A percentile compares a stretch with the other conserved stretches of the same genome.
Evolutionary conservation across 1,284 basidiomycete species (phyloP).

Genomic region (Pseudozyma thailandica): DNA sequence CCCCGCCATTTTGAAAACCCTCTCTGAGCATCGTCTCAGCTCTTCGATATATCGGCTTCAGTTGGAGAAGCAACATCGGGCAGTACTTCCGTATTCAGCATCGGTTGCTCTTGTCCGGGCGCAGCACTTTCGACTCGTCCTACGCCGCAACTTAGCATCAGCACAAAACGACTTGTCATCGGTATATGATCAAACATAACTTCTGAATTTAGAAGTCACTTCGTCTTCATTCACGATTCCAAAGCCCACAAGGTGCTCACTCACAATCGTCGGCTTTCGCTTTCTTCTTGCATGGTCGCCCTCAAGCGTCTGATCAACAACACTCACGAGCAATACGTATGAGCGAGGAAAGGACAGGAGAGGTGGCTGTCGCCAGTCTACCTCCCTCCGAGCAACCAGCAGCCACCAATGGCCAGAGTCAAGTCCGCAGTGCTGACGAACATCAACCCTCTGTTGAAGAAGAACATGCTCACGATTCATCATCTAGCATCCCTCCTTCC

Average conservation of each 20-base stretch:
- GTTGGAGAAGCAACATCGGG: background rate
- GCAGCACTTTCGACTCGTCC: background rate
- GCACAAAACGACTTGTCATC: background rate
- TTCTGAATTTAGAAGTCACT: too few species aligned
- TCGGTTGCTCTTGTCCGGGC: background rate
- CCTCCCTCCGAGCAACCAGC: constrained; percentile 16
- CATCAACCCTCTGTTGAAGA: background rate
- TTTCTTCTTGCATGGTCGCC: constrained; percentile 11
- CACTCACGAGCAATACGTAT: constrained; percentile 16
- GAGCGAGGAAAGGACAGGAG: constrained; percentile 35
- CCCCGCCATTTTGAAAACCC: background rate
- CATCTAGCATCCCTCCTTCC: constrained; percentile 17
- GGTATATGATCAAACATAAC: too few species aligned
- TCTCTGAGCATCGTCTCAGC: background rate
- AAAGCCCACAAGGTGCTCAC: background rate
- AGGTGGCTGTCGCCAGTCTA: constrained; percentile 31
- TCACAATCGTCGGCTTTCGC: background rate
- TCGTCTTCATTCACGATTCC: background rate
- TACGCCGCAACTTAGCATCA: background rate
- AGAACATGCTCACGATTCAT: constrained; percentile 1
- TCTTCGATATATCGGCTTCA: background rate
- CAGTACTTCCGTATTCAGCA: background rate
- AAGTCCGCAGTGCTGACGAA: background rate
- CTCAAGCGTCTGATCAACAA: background rate
- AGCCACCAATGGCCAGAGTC: constrained; percentile 7